A percentile compares a stretch with the other conserved stretches of the same genome.
Conservation (phyloP, 2,329 filamentous ascomycete genomes). For the Cryphonectria parasitica region DNA sequence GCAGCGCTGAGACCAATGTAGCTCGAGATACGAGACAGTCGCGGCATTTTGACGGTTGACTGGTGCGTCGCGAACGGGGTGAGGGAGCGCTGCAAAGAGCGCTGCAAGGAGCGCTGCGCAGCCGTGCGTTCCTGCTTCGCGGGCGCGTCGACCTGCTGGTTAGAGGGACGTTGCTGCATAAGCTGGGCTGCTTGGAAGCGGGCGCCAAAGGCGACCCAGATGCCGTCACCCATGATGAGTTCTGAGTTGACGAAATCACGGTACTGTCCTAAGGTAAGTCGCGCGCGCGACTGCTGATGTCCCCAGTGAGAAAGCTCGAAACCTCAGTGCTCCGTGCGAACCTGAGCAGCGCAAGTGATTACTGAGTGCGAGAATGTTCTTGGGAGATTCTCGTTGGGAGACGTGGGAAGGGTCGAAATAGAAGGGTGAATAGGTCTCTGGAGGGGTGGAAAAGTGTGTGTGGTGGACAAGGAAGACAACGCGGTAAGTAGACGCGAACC, state of each 20-base stretch:
- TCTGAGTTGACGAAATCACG: neutral
- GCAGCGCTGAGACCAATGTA: constrained; percentile 24
- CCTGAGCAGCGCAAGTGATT: neutral
- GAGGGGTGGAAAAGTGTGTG: neutral
- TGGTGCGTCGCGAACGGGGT: constrained; percentile 18
- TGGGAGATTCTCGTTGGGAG: neutral
- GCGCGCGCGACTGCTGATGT: neutral
- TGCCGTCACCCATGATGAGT: constrained; percentile 20
- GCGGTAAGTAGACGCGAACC: neutral
- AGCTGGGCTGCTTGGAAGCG: constrained; percentile 19
- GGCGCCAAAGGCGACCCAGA: constrained; percentile 18
- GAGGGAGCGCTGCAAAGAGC: constrained; percentile 16
- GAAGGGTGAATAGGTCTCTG: neutral
- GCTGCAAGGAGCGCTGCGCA: constrained; percentile 1
- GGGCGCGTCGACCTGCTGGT: constrained; percentile 6
- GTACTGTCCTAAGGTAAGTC: neutral
- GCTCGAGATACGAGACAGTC: constrained; percentile 26
- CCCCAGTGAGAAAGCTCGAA: neutral
- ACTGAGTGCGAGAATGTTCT: neutral
- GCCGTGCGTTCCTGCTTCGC: neutral
- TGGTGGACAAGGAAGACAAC: neutral
- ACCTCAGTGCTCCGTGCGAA: neutral
- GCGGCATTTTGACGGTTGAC: constrained; percentile 15
- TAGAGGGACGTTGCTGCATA: neutral
- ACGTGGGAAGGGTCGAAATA: neutral